Conservation (phyloP, 495 filamentous ascomycete species). For the Neurospora terricola region DNA sequence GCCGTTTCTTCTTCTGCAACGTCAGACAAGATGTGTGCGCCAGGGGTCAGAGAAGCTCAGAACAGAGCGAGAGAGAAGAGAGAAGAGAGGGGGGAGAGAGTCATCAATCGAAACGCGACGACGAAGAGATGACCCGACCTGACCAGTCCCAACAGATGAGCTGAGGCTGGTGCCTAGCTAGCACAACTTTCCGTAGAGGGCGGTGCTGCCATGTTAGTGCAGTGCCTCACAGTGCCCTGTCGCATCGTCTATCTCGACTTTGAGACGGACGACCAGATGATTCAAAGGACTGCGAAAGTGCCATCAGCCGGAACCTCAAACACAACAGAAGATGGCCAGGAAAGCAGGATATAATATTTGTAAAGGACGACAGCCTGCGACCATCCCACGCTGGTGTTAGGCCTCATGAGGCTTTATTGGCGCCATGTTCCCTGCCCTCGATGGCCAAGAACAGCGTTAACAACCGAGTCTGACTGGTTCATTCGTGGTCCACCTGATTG, state of each 20-base stretch:
- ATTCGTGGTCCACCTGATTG: neutral
- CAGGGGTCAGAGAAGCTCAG: slow-evolving; percentile 3
- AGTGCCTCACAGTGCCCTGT: slow-evolving; percentile 2
- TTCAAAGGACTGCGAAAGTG: neutral
- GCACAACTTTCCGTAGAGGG: slow-evolving; percentile 6
- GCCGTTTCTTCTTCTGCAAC: neutral
- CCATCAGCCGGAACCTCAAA: slow-evolving; percentile 7
- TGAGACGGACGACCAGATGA: slow-evolving; percentile 10
- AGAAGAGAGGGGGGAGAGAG: slow-evolving; percentile 1
- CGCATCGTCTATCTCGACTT: slow-evolving; percentile 9
- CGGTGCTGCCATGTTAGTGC: slow-evolving; percentile 15
- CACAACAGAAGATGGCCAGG: slow-evolving; percentile 2
- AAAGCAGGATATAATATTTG: neutral
- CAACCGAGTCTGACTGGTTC: neutral
- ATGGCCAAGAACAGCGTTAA: neutral
- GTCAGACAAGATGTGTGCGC: slow-evolving; percentile 3
- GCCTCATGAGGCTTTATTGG: neutral
- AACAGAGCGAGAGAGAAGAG: slow-evolving; percentile 2
- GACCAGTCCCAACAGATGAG: neutral
- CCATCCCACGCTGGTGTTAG: neutral
- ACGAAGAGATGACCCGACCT: neutral
- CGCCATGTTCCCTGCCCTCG: neutral
- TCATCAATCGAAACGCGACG: neutral
- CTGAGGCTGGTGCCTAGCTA: slow-evolving; percentile 14
- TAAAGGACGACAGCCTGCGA: neutral